Base-by-base conservation (phyloP, 768 basidiomycete species). In the Phaffia australis region DNA sequence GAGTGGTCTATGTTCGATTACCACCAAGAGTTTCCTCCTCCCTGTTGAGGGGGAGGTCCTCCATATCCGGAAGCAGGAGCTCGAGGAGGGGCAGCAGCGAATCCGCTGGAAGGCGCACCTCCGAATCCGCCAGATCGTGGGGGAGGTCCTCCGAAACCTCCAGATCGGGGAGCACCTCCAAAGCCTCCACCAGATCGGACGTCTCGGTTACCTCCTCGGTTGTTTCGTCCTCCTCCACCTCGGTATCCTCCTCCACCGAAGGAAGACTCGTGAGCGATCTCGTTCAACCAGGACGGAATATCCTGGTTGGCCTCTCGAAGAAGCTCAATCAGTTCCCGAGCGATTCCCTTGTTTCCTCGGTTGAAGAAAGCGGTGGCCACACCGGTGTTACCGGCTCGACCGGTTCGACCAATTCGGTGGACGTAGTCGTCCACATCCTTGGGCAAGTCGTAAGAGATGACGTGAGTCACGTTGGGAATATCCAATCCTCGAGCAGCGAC, bases 391-490 rank as follows among this genome's bases (percentile, higher is more conserved):
- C 95, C 95, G 11, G 95, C 95, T 83, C 95, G 93, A 55, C 95
- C 95, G 59, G 75, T 76, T 65, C 75, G 75, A 64, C 75, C 75
- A 68, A 75, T 75, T 65, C 75, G 67, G 65, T 71, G 71, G 56
- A 98, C 93, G 78, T 98, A 99, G 78, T 99, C 95, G 74, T 98
- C 95, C 70, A 99, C 93, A 79, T 98, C 95, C 69, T 87, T 87
- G 16, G 95, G 95, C 6, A 99, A 81, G 76, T 98, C 95, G 78
- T n/a, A 21, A 25, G 47, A 32, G 80, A 98, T 82, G 74, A 99
- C 95, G 76, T 98, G 95, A 19, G 89, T 95, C 74, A 99, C 95
- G 77, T 99, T 95, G 69, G 95, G 95, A 72, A 99, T 98, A 78
- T 99, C 95, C 71, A 99, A 84, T 74, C 95, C 95, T 80, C 95